Conservation (phyloP, 805 yeast genomes). For the Kodamaea hsintzibuensis region DNA sequence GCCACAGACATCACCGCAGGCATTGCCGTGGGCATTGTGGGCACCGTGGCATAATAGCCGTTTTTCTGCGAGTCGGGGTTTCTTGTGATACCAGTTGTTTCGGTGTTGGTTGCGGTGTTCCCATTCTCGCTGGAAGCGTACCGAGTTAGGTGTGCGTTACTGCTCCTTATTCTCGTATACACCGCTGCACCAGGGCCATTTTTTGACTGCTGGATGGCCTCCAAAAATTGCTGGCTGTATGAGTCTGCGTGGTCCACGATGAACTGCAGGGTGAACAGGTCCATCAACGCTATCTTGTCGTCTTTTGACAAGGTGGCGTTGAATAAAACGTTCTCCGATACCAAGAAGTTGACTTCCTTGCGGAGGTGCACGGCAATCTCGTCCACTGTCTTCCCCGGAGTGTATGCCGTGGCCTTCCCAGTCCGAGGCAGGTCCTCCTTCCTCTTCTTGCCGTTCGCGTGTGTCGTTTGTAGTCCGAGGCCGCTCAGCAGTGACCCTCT, state of each 20-base stretch:
- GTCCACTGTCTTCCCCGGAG: slow-evolving; percentile 3
- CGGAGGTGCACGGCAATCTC: slow-evolving; percentile 12
- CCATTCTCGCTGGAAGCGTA: slow-evolving; percentile 4
- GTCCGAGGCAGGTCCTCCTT: slow-evolving; percentile 6
- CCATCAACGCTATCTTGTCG: slow-evolving; percentile 13
- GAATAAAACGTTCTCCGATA: slow-evolving; percentile 6
- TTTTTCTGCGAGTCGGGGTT: slow-evolving; percentile 4
- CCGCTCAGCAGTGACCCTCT: slow-evolving; percentile 5
- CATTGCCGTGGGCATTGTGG: not conserved
- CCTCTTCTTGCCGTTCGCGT: slow-evolving; percentile 2
- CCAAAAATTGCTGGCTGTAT: slow-evolving; percentile 11
- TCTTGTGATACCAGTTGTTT: slow-evolving; percentile 9
- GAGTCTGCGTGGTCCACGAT: slow-evolving; percentile 14
- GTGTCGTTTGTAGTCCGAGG: not conserved
- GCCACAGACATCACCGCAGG: not conserved
- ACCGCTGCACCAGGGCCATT: slow-evolving; percentile 14
- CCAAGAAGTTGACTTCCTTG: slow-evolving; percentile 11
- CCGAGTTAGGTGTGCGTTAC: slow-evolving; percentile 1
- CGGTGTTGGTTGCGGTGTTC: slow-evolving; percentile 12
- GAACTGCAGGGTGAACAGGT: slow-evolving; percentile 14
- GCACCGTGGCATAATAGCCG: slow-evolving; percentile 1
- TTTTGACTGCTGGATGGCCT: slow-evolving; percentile 10
- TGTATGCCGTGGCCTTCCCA: not conserved
- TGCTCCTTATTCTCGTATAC: slow-evolving; percentile 10
- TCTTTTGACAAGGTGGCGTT: slow-evolving; percentile 9